Evolutionary conservation across 768 basidiomycete genomes (phyloP).

Genomic region (Lactifluus piperatus): DNA sequence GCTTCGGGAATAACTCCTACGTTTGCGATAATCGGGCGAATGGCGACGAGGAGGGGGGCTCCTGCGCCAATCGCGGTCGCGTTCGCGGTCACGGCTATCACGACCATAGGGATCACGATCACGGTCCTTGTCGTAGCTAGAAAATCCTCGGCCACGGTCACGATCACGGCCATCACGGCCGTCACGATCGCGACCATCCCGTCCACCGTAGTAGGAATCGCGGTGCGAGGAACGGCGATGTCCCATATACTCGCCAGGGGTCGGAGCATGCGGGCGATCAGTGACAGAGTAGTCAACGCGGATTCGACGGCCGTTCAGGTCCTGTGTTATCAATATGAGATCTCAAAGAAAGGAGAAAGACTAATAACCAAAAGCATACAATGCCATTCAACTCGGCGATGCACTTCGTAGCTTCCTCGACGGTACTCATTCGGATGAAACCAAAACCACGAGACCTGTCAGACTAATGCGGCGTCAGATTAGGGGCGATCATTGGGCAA

Average conservation of each 20-base stretch:
- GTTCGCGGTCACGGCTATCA: slow-evolving; percentile 43
- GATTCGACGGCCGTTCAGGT: slow-evolving; percentile 90
- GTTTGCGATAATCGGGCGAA: slow-evolving; percentile 69
- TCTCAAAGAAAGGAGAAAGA: background rate
- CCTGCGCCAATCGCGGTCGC: slow-evolving; percentile 66
- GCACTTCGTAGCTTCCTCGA: slow-evolving; percentile 83
- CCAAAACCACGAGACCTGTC: slow-evolving; percentile 97
- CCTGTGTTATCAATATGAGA: slow-evolving; percentile 36
- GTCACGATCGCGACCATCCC: slow-evolving; percentile 33
- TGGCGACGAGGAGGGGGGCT: slow-evolving; percentile 56
- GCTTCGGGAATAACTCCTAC: slow-evolving; percentile 71
- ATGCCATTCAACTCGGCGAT: slow-evolving; percentile 89
- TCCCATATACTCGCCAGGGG: slow-evolving; percentile 98
- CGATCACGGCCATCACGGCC: slow-evolving; percentile 32
- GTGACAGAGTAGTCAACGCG: slow-evolving; percentile 97
- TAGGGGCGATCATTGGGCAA: background rate
- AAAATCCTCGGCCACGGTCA: slow-evolving; percentile 35
- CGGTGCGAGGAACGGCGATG: slow-evolving; percentile 54
- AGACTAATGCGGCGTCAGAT: slow-evolving; percentile 41
- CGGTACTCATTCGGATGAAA: slow-evolving; percentile 86
- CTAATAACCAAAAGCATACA: slow-evolving; percentile 33
- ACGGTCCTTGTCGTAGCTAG: slow-evolving; percentile 31
- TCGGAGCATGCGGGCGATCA: slow-evolving; percentile 87
- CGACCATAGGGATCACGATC: slow-evolving; percentile 37
- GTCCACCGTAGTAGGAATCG: slow-evolving; percentile 29